These are phyloP conservation scores for Drechslerella dactyloides DNA, from an alignment of 2,329 filamentous ascomycete genomes.

Conservation along the genomic window DNA sequence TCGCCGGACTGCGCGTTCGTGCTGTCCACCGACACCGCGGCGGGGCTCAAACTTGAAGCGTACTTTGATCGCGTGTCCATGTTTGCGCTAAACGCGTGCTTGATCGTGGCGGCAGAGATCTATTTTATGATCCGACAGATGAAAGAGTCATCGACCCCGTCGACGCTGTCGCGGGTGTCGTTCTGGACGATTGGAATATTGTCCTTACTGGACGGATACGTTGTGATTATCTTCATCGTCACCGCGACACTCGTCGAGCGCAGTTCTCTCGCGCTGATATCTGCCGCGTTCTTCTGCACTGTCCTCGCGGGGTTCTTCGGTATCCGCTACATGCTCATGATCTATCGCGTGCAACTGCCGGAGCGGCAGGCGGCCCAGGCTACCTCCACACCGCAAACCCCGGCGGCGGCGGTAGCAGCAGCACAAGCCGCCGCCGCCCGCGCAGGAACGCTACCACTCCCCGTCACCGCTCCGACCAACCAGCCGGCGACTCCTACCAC, in stretches of 20 bases:
- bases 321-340: conserved; percentile 54
- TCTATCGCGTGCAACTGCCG: conserved; percentile 54
- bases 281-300: conserved; percentile 55
- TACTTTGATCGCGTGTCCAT: conserved; percentile 66
- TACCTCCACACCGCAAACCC: conserved; percentile 32
- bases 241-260: conserved; percentile 52
- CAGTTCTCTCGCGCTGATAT: conserved; percentile 52
- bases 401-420: conserved; percentile 37
- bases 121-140: conserved; percentile 70
- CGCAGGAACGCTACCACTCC: conserved; percentile 54
- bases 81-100: conserved; percentile 67
- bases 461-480: conserved; percentile 51
- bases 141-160: conserved; percentile 71
- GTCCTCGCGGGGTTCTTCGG: conserved; percentile 54
- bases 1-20: conserved; percentile 74
- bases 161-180: conserved; percentile 70
- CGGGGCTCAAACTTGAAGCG: conserved; percentile 69
- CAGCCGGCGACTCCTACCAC: conserved; percentile 43
- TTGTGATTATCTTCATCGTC: conserved; percentile 54
- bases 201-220: conserved; percentile 67
- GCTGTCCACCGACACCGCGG: conserved; percentile 63
- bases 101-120: conserved; percentile 68
- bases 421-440: conserved; percentile 36
- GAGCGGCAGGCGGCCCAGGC: conserved; percentile 49
- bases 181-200: conserved; percentile 69